Evolutionary conservation across 192 early-diverging fungal genomes (phyloP).

Genomic region (Podila epicladia): DNA sequence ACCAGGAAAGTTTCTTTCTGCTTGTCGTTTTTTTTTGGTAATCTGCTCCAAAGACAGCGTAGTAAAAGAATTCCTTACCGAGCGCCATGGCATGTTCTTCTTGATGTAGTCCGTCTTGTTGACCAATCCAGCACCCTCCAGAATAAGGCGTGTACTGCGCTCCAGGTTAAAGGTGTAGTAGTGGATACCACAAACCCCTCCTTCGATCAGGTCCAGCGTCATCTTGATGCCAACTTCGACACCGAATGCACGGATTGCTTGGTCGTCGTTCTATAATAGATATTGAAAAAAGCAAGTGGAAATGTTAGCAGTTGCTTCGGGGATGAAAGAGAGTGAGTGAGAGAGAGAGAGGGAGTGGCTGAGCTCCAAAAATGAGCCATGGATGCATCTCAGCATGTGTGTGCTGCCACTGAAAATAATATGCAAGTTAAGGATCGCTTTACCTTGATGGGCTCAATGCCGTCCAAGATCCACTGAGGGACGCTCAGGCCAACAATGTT

Average conservation of each 20-base stretch:
- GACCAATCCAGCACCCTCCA: slow-evolving; percentile 78
- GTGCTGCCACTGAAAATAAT: neutral
- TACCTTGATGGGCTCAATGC: slow-evolving; percentile 89
- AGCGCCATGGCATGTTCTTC: slow-evolving; percentile 32
- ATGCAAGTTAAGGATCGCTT: neutral
- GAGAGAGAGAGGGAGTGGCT: neutral
- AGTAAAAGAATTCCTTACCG: neutral
- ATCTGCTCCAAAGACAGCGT: neutral
- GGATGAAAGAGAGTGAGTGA: neutral
- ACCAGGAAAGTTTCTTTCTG: slow-evolving; percentile 73
- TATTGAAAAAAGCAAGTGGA: neutral
- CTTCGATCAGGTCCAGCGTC: slow-evolving; percentile 66
- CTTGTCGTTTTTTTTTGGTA: slow-evolving; percentile 43
- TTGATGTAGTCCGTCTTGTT: slow-evolving; percentile 52
- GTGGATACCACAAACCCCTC: slow-evolving; percentile 81
- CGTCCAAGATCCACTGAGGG: slow-evolving; percentile 74
- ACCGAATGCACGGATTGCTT: slow-evolving; percentile 95
- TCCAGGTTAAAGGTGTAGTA: slow-evolving; percentile 97
- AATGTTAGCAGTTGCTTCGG: neutral
- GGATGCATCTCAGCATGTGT: neutral
- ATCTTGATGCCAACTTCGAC: slow-evolving; percentile 83
- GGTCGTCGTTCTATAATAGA: slow-evolving; percentile 78
- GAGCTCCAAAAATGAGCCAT: neutral
- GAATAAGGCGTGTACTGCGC: slow-evolving; percentile 80
- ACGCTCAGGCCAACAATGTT: slow-evolving; percentile 90